Conservation (phyloP, 257 asterid genomes). For the Verbena officinalis region DNA sequence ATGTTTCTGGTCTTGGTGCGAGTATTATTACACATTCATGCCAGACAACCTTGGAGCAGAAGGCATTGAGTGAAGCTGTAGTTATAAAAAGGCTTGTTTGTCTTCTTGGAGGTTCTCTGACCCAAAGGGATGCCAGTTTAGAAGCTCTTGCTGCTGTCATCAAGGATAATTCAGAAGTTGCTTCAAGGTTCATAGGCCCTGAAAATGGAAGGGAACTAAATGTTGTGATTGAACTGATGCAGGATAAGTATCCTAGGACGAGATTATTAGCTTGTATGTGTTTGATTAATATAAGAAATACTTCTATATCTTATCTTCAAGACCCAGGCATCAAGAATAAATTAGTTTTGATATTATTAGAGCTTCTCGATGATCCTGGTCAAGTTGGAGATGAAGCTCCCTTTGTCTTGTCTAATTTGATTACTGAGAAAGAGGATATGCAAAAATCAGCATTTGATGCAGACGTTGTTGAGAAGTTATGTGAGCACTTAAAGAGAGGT, state of each 20-base stretch:
- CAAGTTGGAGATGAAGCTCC: slow-evolving; percentile 98
- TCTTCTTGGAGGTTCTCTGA: slow-evolving; percentile 79
- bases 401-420: slow-evolving; percentile 72
- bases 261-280: slow-evolving; percentile 84
- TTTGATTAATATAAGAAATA: slow-evolving; percentile 70
- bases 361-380: slow-evolving; percentile 86
- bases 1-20: slow-evolving; percentile 88
- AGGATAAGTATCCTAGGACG: slow-evolving; percentile 79
- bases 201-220: slow-evolving; percentile 70
- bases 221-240: slow-evolving; percentile 65
- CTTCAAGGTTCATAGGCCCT: slow-evolving; percentile 61
- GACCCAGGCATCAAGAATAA: slow-evolving; percentile 60
- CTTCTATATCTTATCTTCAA: slow-evolving; percentile 56
- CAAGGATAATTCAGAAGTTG: slow-evolving; percentile 70
- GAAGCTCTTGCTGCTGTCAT: slow-evolving; percentile 77
- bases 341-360: slow-evolving; percentile 63
- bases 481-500: slow-evolving; percentile 55
- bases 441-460: slow-evolving; percentile 79
- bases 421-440: slow-evolving; percentile 77
- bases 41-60: slow-evolving; percentile 70
- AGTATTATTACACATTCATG: slow-evolving; percentile 90
- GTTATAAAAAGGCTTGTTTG: slow-evolving; percentile 63
- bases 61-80: slow-evolving; percentile 72
- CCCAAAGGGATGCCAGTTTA: slow-evolving; percentile 87
- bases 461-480: slow-evolving; percentile 61